These are phyloP conservation scores for Forsythia suspensa DNA, from an alignment of 257 asterid genomes.

Conservation along the genomic window DNA sequence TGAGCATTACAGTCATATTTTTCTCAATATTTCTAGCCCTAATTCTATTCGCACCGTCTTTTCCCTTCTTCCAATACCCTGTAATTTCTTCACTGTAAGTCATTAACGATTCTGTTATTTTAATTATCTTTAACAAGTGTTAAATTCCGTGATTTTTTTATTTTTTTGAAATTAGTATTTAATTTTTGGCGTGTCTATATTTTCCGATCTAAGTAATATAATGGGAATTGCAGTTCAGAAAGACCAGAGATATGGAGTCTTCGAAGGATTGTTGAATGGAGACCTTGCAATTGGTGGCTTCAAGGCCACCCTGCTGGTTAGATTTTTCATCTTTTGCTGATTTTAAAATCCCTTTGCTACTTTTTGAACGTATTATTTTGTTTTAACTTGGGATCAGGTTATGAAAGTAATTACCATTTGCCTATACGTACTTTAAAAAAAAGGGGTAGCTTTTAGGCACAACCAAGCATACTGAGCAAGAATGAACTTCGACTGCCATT, in stretches of 20 bases:
- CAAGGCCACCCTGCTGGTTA: constrained; percentile 60
- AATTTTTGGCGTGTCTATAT: neutral
- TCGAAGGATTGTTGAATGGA: constrained; percentile 74
- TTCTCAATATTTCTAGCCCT: constrained; percentile 48
- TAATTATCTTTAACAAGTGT: neutral
- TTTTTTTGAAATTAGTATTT: no score
- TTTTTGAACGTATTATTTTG: neutral
- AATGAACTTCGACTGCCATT: neutral
- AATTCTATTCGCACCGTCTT: constrained; percentile 51
- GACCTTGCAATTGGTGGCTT: constrained; percentile 97
- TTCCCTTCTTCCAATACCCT: constrained; percentile 37
- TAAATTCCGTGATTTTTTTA: neutral
- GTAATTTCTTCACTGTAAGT: constrained; percentile 52
- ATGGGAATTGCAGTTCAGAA: constrained; percentile 38
- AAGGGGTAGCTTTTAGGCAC: neutral
- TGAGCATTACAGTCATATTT: constrained; percentile 34
- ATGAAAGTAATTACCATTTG: neutral
- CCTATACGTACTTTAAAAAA: neutral
- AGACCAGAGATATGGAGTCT: constrained; percentile 82
- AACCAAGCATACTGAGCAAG: neutral
- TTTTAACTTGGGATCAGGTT: neutral
- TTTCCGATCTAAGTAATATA: constrained; percentile 7
- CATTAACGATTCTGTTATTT: neutral
- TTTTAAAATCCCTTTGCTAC: neutral
- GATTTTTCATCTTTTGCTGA: constrained; percentile 20